phyloP scores from a whole-genome alignment of 164 flowering plant species.

The Platanus orientalis region DNA sequence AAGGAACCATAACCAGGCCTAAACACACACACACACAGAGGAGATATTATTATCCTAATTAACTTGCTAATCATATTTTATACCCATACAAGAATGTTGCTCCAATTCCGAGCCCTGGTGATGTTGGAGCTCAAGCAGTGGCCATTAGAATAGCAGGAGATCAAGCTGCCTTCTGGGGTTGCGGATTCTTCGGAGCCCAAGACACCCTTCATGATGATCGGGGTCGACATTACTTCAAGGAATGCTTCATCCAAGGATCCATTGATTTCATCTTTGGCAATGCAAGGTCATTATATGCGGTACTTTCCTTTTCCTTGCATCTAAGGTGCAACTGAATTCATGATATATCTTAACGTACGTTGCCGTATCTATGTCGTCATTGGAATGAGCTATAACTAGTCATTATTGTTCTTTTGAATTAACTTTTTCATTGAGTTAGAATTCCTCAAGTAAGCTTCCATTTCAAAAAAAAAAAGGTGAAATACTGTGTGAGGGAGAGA shows the following conservation, averaged over 20 bases:
- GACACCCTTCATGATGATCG: constrained; percentile 93
- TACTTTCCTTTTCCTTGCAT: constrained; percentile 12
- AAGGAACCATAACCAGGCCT: too few relatives aligned
- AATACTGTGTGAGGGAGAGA: too few relatives aligned
- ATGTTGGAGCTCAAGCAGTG: constrained; percentile 81
- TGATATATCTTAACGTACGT: too few relatives aligned
- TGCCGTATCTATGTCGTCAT: too few relatives aligned
- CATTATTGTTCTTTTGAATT: too few relatives aligned
- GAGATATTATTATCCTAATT: not conserved
- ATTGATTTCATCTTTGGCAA: constrained; percentile 92
- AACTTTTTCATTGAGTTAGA: too few relatives aligned
- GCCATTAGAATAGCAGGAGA: constrained; percentile 83
- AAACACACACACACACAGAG: too few relatives aligned
- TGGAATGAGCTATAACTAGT: too few relatives aligned
- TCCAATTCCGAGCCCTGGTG: constrained; percentile 82
- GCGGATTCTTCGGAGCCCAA: constrained; percentile 92
- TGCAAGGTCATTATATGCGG: constrained; percentile 82
- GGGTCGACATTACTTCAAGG: constrained; percentile 91
- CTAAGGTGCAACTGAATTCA: too few relatives aligned
- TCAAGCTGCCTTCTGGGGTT: constrained; percentile 81
- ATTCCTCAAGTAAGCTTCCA: too few relatives aligned
- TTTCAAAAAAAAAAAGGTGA: too few relatives aligned
- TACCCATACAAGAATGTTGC: constrained; percentile 60
- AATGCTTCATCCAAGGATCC: constrained; percentile 89
- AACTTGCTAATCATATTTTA: not conserved